Evolutionary conservation across 257 asterid genomes (phyloP), one percentile per base, ranked within the genome.

Genomic region (Fraxinus cuspidata): DNA sequence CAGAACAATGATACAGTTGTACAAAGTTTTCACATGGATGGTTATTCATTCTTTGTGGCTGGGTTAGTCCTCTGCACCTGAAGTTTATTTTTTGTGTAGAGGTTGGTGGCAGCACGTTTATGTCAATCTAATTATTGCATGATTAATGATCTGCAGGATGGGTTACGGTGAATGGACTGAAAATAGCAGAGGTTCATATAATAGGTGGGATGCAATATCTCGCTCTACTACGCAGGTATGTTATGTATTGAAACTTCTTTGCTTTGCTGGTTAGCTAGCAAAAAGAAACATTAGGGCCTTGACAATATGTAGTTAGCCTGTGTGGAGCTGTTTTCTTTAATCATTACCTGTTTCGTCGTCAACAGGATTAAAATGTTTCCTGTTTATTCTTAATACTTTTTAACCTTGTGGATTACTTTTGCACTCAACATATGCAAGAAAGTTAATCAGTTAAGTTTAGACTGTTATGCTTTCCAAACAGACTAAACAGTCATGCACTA

Each of bases 111-210:
- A 25, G 15, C 10, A 13, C 11, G n/a, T 56, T 72, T 18, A 0
- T 29, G 31, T 25, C 35, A 63, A 44, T 71, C 38, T 74, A 23
- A 74, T 72, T 78, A 15, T 63, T 37, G n/a, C 21, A 21, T 40
- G 66, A 13, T 32, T 56, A 29, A 69, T 81, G 34, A 35, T 71
- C 34, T 87, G 75, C 87, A 94, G 99, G 82, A 87, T 93, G 93
- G 99, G 94, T 10, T 79, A 75, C 64, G 99, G 99, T 47, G 94
- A 93, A 25, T 96, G 99, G 99, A 89, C 89, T 3, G 99, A 90
- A 80, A 87, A 89, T 84, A 89, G 66, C 73, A 86, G 97, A 86
- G 90, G 92, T 27, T 81, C 92, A 5, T 96, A 96, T 89, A 96
- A 96, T 79, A 83, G 78, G 79, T 96, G 98, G 98, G 98, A 96